Conservation (phyloP, 176 grass and related monocot species). For the Aegilops umbellulata region DNA sequence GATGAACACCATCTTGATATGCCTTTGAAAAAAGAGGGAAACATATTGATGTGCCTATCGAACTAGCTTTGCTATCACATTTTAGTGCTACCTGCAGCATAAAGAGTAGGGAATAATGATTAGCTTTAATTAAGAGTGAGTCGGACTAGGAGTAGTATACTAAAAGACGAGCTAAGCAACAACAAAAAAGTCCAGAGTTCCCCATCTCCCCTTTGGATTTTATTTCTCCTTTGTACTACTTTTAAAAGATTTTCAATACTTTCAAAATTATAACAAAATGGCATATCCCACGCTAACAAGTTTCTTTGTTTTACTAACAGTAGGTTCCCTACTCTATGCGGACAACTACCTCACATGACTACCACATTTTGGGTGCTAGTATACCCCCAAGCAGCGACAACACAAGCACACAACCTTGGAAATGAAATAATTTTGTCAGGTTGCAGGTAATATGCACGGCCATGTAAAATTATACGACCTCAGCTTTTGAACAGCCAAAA, state of each 20-base stretch:
- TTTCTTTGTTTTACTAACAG: not conserved
- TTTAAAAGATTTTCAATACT: not conserved
- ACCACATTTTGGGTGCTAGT: too few species aligned
- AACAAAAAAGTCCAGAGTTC: not conserved
- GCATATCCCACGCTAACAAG: not conserved
- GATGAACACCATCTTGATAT: not conserved
- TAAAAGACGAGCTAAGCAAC: not conserved
- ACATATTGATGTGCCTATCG: slow-evolving; percentile 15
- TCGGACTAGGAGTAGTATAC: not conserved
- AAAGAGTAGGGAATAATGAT: slow-evolving; percentile 20
- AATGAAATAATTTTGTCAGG: too few species aligned
- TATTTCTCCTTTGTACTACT: not conserved
- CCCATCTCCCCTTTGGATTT: not conserved
- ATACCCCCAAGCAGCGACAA: too few species aligned
- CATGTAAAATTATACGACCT: too few species aligned
- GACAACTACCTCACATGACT: too few species aligned
- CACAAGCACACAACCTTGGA: too few species aligned
- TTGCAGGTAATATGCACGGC: too few species aligned
- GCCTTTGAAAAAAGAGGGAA: not conserved
- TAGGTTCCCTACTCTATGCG: not conserved
- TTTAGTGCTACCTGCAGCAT: not conserved
- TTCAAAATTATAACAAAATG: not conserved
- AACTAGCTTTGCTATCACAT: slow-evolving; percentile 26
- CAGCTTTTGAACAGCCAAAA: too few species aligned
- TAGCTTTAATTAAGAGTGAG: slow-evolving; percentile 28